Percentiles rank a stretch among this genome's conserved stretches.
Evolutionary conservation across 805 yeast species (phyloP).

Genomic region (Wilhelminamyces savonicus): DNA sequence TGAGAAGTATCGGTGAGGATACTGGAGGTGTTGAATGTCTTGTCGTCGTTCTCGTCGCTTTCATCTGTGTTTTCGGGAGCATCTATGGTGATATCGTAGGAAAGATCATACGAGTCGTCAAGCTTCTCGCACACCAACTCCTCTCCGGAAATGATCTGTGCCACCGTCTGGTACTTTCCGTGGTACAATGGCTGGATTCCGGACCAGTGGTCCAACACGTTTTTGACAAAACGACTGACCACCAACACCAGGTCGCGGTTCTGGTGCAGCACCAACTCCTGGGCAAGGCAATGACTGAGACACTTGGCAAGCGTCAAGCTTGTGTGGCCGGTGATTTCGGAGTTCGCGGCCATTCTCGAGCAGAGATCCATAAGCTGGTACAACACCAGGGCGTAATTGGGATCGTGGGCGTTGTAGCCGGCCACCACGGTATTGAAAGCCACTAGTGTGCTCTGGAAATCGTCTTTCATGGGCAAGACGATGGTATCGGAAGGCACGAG

Average conservation of each 20-base stretch:
- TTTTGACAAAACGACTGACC: constrained; percentile 48
- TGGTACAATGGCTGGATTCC: constrained; percentile 13
- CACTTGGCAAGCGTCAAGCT: constrained; percentile 37
- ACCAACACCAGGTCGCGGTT: constrained; percentile 44
- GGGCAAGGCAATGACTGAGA: constrained; percentile 51
- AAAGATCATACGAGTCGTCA: constrained; percentile 26
- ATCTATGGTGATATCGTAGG: constrained; percentile 26
- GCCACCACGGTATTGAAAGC: constrained; percentile 30
- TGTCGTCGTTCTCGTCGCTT: constrained; percentile 5
- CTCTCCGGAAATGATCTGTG: constrained; percentile 10
- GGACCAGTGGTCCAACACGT: constrained; percentile 47
- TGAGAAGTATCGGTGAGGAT: constrained; percentile 5
- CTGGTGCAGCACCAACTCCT: constrained; percentile 32
- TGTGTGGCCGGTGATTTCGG: constrained; percentile 11
- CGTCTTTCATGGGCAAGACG: constrained; percentile 48
- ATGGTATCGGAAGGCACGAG: constrained; percentile 47
- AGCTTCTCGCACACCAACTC: constrained; percentile 5
- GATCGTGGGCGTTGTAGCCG: constrained; percentile 9
- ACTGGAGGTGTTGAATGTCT: constrained; percentile 9
- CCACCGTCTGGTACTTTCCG: constrained; percentile 8
- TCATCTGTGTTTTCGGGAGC: constrained; percentile 11
- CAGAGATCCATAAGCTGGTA: constrained; percentile 40
- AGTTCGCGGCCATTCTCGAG: constrained; percentile 21
- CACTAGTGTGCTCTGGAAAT: constrained; percentile 33
- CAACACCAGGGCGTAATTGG: constrained; percentile 21